phyloP scores from a whole-genome alignment of 148 eudicot species.

The Spergularia bocconei region DNA sequence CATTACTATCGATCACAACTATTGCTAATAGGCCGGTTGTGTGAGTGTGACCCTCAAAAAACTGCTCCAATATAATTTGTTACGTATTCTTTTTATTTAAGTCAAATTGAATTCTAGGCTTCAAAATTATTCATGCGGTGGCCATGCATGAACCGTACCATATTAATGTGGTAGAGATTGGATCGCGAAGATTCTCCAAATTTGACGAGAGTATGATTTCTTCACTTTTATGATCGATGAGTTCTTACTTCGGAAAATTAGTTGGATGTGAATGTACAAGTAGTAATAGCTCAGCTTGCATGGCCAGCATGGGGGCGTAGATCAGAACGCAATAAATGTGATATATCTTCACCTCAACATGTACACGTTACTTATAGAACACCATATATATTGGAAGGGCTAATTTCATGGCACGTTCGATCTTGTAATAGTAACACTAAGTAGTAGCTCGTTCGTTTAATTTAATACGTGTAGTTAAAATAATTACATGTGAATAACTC shows the following conservation, averaged over 20 bases:
- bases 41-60: too few relatives aligned
- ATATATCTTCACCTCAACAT: slow-evolving; percentile 1
- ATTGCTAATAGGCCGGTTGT: too few relatives aligned
- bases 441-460: too few relatives aligned
- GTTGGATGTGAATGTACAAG: neutral
- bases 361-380: slow-evolving; percentile 23
- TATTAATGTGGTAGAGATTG: neutral
- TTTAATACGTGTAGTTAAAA: too few relatives aligned
- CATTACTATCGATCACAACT: too few relatives aligned
- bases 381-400: slow-evolving; percentile 7
- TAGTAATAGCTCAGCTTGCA: neutral
- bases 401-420: slow-evolving; percentile 2
- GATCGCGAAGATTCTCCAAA: neutral
- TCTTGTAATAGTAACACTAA: too few relatives aligned
- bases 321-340: slow-evolving; percentile 16
- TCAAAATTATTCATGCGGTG: neutral
- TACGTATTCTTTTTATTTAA: neutral
- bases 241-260: neutral
- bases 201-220: neutral
- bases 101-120: neutral
- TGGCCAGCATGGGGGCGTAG: slow-evolving; percentile 3
- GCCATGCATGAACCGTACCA: neutral
- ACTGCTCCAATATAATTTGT: too few relatives aligned
- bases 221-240: neutral
- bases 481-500: too few relatives aligned